phyloP scores from a whole-genome alignment of 73 alveolate genomes.

The Paramecium tetraurelia region DNA sequence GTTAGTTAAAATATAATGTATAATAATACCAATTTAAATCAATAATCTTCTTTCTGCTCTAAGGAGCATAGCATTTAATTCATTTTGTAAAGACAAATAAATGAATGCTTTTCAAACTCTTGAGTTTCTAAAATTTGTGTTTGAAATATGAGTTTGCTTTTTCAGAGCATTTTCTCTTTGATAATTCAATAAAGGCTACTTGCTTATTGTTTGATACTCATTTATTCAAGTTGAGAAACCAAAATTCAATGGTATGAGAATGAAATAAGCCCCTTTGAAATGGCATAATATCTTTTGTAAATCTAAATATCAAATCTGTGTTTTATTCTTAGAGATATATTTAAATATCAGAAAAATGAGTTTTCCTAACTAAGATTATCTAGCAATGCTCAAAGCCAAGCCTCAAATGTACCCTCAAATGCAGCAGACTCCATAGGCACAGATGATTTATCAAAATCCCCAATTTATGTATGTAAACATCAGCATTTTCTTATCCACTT shows the following conservation, averaged over 20 bases:
- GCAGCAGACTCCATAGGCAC: background rate
- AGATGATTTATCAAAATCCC: background rate
- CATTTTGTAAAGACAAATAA: background rate
- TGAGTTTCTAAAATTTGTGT: background rate
- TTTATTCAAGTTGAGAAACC: background rate
- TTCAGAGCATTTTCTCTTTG: background rate
- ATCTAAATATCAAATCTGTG: slow-evolving; percentile 6
- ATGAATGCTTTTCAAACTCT: background rate
- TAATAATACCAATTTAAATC: background rate
- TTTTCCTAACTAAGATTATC: slow-evolving; percentile 27
- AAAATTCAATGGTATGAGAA: background rate
- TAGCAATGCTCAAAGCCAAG: slow-evolving; percentile 28
- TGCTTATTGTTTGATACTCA: background rate
- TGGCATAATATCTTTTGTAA: slow-evolving; percentile 23
- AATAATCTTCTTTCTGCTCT: background rate
- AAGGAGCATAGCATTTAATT: background rate
- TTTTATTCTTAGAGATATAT: slow-evolving; percentile 9
- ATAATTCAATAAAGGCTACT: background rate
- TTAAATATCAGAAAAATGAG: slow-evolving; percentile 11
- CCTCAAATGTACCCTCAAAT: background rate
- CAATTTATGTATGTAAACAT: background rate
- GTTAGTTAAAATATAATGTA: background rate
- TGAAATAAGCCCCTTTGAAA: background rate
- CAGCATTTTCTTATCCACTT: background rate
- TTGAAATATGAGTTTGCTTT: background rate